These are phyloP conservation scores for Saprolegnia diclina DNA, from an alignment of 352 stramenopile species.

Conservation along the genomic window DNA sequence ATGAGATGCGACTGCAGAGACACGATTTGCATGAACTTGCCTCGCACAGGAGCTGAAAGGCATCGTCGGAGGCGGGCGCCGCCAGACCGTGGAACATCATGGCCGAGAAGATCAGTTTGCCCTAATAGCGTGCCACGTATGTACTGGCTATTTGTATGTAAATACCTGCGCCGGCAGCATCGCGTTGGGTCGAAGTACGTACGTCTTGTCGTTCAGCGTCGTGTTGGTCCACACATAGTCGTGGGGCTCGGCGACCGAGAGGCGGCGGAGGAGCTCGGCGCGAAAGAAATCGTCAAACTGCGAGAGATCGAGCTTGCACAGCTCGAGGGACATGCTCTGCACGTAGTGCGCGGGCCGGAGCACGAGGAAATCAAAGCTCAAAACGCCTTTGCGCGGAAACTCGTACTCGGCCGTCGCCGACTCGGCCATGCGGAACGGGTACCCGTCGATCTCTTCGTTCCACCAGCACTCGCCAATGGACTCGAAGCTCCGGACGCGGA, in stretches of 20 bases:
- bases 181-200: background rate
- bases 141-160: background rate
- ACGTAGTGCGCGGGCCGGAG: constrained; percentile 24
- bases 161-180: constrained; percentile 22
- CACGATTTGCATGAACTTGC: too few relatives aligned
- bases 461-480: constrained; percentile 26
- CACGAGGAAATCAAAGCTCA: constrained; percentile 23
- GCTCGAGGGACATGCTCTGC: constrained; percentile 8
- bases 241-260: background rate
- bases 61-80: constrained; percentile 2
- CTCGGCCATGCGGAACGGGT: constrained; percentile 18
- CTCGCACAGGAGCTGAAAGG: constrained; percentile 2
- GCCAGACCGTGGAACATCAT: constrained; percentile 13
- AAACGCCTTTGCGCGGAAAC: constrained; percentile 13
- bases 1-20: background rate
- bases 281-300: constrained; percentile 13
- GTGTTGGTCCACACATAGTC: constrained; percentile 24
- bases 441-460: constrained; percentile 27
- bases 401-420: constrained; percentile 8
- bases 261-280: constrained; percentile 16
- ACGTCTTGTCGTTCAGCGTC: constrained; percentile 2
- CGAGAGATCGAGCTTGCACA: background rate
- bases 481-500: constrained; percentile 17
- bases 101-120: constrained; percentile 6
- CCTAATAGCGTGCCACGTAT: background rate